phyloP scores from a whole-genome alignment of 2,329 filamentous ascomycete genomes.

The Stagonosporopsis tanaceti region DNA sequence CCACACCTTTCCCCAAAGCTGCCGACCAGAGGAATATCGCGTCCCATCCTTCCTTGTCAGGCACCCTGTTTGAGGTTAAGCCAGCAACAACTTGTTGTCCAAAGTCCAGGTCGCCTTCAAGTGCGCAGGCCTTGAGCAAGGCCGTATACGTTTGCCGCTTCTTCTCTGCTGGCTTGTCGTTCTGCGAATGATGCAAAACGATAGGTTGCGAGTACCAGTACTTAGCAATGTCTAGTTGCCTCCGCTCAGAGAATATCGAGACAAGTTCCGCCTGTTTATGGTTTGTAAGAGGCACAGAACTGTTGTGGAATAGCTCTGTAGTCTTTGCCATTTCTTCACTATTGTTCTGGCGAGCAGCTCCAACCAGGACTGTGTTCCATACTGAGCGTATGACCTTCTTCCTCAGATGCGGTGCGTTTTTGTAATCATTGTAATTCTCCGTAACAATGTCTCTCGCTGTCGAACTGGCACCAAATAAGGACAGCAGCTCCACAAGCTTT shows the following conservation, averaged over 20 bases:
- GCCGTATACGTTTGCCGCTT: slow-evolving; percentile 56
- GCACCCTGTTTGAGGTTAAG: slow-evolving; percentile 42
- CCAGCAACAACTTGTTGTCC: slow-evolving; percentile 55
- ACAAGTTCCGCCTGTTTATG: slow-evolving; percentile 62
- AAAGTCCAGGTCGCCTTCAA: slow-evolving; percentile 38
- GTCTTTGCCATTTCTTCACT: slow-evolving; percentile 66
- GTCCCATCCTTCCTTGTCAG: slow-evolving; percentile 70
- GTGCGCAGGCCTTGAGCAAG: slow-evolving; percentile 65
- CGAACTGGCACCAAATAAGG: slow-evolving; percentile 33
- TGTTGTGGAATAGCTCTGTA: slow-evolving; percentile 59
- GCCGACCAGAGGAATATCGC: slow-evolving; percentile 79
- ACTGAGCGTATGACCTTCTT: slow-evolving; percentile 6
- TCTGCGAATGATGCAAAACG: slow-evolving; percentile 25
- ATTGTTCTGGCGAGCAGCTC: slow-evolving; percentile 68
- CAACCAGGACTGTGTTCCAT: slow-evolving; percentile 60
- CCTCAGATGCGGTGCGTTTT: slow-evolving; percentile 3
- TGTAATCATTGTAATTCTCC: slow-evolving; percentile 21
- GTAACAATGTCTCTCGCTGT: slow-evolving; percentile 38
- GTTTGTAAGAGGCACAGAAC: slow-evolving; percentile 47
- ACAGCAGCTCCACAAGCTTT: slow-evolving; percentile 31
- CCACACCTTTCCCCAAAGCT: slow-evolving; percentile 72
- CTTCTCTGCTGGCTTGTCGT: slow-evolving; percentile 5
- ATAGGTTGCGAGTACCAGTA: slow-evolving; percentile 71
- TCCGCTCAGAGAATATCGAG: slow-evolving; percentile 66
- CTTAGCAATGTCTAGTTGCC: slow-evolving; percentile 68